Conservation (phyloP, 2,329 filamentous ascomycete genomes). For the Penicillium sp. region DNA sequence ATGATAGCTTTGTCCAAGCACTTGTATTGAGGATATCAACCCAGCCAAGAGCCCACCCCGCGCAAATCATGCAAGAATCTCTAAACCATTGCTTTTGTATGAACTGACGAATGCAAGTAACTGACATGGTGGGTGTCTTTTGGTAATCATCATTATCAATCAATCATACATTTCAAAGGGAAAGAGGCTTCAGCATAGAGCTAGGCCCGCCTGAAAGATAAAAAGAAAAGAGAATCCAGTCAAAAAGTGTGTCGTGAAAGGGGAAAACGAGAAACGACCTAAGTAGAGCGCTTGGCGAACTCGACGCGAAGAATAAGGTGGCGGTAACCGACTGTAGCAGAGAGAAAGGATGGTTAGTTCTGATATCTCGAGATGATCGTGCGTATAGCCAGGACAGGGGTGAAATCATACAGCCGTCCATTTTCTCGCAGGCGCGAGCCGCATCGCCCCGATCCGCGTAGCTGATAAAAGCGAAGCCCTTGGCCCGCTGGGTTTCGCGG, state of each 20-base stretch:
- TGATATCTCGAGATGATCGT: background rate
- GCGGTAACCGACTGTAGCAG: constrained; percentile 49
- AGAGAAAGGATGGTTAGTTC: constrained; percentile 25
- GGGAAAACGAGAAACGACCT: constrained; percentile 29
- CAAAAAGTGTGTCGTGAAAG: constrained; percentile 32
- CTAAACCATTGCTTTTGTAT: constrained; percentile 34
- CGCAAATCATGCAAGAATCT: constrained; percentile 18
- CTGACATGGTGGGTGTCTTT: constrained; percentile 35
- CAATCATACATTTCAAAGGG: constrained; percentile 42
- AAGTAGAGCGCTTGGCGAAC: constrained; percentile 52
- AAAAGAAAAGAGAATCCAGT: constrained; percentile 27
- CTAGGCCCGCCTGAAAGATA: constrained; percentile 34
- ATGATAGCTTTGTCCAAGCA: background rate
- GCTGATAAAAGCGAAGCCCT: constrained; percentile 99
- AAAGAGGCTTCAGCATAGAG: constrained; percentile 32
- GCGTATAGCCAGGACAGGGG: background rate
- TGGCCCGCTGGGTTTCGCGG: constrained; percentile 90
- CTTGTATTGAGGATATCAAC: background rate
- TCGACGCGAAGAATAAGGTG: constrained; percentile 56
- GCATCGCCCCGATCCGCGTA: constrained; percentile 90
- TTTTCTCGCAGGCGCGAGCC: constrained; percentile 90
- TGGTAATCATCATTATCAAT: constrained; percentile 40
- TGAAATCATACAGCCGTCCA: constrained; percentile 77
- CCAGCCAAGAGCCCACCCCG: background rate
- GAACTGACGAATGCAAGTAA: constrained; percentile 30